Base-by-base conservation (phyloP, 2,329 filamentous ascomycete genomes). In the Cordyceps tenuipes region DNA sequence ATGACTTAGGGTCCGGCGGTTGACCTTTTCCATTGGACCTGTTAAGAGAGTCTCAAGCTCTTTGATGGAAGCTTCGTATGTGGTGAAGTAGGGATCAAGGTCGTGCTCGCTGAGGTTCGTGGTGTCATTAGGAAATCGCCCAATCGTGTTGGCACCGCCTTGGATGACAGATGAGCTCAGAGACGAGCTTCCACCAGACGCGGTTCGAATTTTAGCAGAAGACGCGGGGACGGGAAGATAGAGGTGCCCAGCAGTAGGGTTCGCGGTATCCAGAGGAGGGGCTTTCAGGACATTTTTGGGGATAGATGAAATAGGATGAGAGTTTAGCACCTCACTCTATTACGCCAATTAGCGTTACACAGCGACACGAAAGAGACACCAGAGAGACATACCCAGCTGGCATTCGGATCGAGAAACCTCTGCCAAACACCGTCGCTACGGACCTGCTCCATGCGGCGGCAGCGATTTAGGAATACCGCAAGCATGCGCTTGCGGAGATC, bases 401-500 rank as follows among this genome's bases (percentile, higher is more conserved):
- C 92, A 71, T 99, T 97, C 12, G 95, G 94, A 71, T 99, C 94
- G 39, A 99, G 80, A 70, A 99, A 99, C 66, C 91, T 88, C 92
- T 93, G 97, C 86, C 92, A 96, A 29, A 99, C 92, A 3, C 93
- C 93, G 69, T 99, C 94, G 62, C 91, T 89, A 57, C 91, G 83
- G 31, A 99, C 87, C 61, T 93, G 87, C 67, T 93, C 89, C 93
- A 97, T 97, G 63, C 86, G 85, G 64, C 92, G 84, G 74, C 94
- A 99, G 53, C 94, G 83, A 69, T 99, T 99, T 54, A 99, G 73
- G 68, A 99, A 99, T 0, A 97, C 94, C 5, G 89, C 89, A 58
- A 99, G 74, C 94, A 99, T 99, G 68, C 94, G 89, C 78, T 97
- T 97, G 62, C 94, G 85, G 65, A 97, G 78, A 70, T 99, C 94